Conservation (phyloP, 495 filamentous ascomycete species). For the Bombardia bombarda region DNA sequence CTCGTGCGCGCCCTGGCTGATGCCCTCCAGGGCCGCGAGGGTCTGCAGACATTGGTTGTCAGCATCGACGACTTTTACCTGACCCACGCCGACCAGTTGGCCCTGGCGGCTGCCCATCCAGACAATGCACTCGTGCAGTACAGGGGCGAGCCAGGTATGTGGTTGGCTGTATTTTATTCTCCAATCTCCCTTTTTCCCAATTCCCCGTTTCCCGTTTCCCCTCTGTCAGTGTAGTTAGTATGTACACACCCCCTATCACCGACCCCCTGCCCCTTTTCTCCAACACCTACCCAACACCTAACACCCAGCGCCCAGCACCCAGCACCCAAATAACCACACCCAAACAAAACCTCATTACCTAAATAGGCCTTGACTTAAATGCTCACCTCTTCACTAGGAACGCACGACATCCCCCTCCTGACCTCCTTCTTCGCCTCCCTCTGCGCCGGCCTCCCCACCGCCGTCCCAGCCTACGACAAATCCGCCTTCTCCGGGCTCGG, state of each 20-base stretch:
- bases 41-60: constrained; percentile 64
- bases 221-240: background rate
- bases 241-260: background rate
- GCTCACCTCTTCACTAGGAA: constrained; percentile 43
- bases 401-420: constrained; percentile 71
- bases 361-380: background rate
- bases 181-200: background rate
- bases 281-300: too few relatives aligned
- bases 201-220: background rate
- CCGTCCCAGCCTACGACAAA: constrained; percentile 81
- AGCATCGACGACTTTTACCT: constrained; percentile 93
- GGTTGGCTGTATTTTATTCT: background rate
- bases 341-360: background rate
- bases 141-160: constrained; percentile 63
- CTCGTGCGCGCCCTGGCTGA: constrained; percentile 62
- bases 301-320: too few relatives aligned
- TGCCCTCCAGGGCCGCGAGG: constrained; percentile 58
- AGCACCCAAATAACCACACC: too few relatives aligned
- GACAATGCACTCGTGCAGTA: constrained; percentile 71
- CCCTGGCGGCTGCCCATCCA: constrained; percentile 55
- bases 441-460: constrained; percentile 38
- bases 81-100: constrained; percentile 59
- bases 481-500: constrained; percentile 68
- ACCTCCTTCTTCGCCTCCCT: constrained; percentile 55
- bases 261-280: background rate